These are phyloP conservation scores for Cupressus sempervirens DNA, from an alignment of 75 land plant genomes.

Conservation along the genomic window DNA sequence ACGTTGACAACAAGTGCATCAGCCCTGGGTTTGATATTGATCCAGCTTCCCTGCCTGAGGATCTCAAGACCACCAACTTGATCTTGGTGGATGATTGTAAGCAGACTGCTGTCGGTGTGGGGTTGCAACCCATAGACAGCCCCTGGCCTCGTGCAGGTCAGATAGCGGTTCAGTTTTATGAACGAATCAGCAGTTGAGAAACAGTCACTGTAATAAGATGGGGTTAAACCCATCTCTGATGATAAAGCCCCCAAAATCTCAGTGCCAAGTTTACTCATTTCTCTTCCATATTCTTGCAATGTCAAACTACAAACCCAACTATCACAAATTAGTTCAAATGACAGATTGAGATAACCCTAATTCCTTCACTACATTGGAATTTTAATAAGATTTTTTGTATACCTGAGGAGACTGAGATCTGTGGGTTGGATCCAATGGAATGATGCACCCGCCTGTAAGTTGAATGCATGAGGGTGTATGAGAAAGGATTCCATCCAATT, in stretches of 20 bases:
- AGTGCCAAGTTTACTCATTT: slow-evolving; percentile 18
- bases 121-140: slow-evolving; percentile 30
- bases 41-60: slow-evolving; percentile 25
- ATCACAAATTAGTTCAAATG: neutral
- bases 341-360: neutral
- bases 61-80: slow-evolving; percentile 35
- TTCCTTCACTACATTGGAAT: neutral
- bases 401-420: neutral
- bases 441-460: neutral
- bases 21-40: slow-evolving; percentile 15
- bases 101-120: slow-evolving; percentile 24
- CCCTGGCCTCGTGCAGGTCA: slow-evolving; percentile 21
- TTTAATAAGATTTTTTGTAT: neutral
- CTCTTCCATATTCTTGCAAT: slow-evolving; percentile 17
- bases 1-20: slow-evolving; percentile 32
- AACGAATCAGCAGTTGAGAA: slow-evolving; percentile 1
- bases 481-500: slow-evolving; percentile 21
- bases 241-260: slow-evolving; percentile 22
- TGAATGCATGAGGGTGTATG: neutral
- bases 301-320: slow-evolving; percentile 11
- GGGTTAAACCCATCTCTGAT: slow-evolving; percentile 14
- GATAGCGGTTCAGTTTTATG: slow-evolving; percentile 27
- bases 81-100: slow-evolving; percentile 28
- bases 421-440: neutral
- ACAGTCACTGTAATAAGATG: slow-evolving; percentile 14